Percentiles rank a stretch among this genome's conserved stretches.
Evolutionary conservation across 805 yeast species (phyloP).

Genomic region (Candida piceae): DNA sequence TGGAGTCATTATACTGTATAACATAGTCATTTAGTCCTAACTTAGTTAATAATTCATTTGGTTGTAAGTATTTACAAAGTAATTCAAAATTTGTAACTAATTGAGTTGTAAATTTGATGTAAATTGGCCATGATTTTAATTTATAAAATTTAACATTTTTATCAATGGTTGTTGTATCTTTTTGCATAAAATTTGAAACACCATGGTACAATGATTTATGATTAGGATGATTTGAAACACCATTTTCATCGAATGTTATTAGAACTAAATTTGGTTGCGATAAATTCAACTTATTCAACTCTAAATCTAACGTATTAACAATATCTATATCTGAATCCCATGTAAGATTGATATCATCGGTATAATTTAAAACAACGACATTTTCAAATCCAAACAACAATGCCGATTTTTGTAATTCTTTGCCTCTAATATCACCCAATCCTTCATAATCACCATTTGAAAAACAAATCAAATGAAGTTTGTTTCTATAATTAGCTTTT

Average conservation of each 20-base stretch:
- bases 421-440: conserved; percentile 55
- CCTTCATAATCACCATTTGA: conserved; percentile 77
- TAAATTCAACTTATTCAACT: conserved; percentile 12
- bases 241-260: conserved; percentile 75
- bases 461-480: conserved; percentile 59
- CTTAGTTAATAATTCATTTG: too few species aligned
- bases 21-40: background rate
- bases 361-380: conserved; percentile 46
- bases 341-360: conserved; percentile 60
- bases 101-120: conserved; percentile 46
- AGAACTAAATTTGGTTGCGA: conserved; percentile 33
- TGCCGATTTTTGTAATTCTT: conserved; percentile 57
- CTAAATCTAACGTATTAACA: conserved; percentile 30
- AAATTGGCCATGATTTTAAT: conserved; percentile 30
- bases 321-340: conserved; percentile 55
- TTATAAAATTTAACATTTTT: conserved; percentile 17
- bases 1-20: background rate
- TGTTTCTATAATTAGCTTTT: conserved; percentile 43
- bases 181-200: conserved; percentile 35
- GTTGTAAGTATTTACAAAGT: conserved; percentile 23
- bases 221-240: conserved; percentile 86
- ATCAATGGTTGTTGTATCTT: conserved; percentile 13
- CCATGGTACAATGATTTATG: conserved; percentile 65
- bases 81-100: conserved; percentile 34
- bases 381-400: conserved; percentile 44